Percentiles rank a stretch among this genome's conserved stretches.
These are phyloP conservation scores for Aspergillus arachidicola DNA, from an alignment of 2,329 filamentous ascomycete species.

Conservation along the genomic window DNA sequence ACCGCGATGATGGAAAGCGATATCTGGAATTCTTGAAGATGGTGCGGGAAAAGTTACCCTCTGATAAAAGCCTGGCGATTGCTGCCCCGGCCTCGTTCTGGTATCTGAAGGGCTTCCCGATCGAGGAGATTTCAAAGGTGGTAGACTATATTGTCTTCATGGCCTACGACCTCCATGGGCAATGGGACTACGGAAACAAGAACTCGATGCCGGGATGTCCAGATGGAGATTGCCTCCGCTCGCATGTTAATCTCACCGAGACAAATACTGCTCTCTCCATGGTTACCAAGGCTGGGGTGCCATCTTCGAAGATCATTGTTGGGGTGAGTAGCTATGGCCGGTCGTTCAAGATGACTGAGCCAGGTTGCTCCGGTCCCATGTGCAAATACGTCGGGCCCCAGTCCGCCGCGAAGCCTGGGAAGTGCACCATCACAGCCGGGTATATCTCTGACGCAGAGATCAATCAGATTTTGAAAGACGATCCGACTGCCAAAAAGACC, in stretches of 20 bases:
- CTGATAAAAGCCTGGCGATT: conserved; percentile 26
- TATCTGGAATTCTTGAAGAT: conserved; percentile 38
- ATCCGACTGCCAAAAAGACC: not conserved
- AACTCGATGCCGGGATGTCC: not conserved
- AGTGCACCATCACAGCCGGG: not conserved
- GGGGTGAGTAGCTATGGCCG: conserved; percentile 41
- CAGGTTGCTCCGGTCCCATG: conserved; percentile 30
- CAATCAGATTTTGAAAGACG: not conserved
- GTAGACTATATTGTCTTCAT: conserved; percentile 24
- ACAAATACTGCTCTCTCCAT: not conserved
- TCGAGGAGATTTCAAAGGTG: conserved; percentile 13
- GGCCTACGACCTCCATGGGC: conserved; percentile 25
- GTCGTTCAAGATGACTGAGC: conserved; percentile 36
- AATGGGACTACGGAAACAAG: not conserved
- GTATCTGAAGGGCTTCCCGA: conserved; percentile 22
- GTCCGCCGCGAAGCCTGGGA: not conserved
- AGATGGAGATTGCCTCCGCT: not conserved
- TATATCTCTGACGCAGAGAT: not conserved
- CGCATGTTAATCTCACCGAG: not conserved
- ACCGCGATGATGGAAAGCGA: conserved; percentile 32
- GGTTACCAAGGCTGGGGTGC: not conserved
- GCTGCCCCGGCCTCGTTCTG: conserved; percentile 36
- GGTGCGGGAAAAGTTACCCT: conserved; percentile 21
- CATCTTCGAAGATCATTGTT: conserved; percentile 24
- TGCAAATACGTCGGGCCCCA: not conserved